Evolutionary conservation across 2,329 filamentous ascomycete species (phyloP), one percentile per base, ranked within the genome.

Genomic region (Pyrenophora teres): DNA sequence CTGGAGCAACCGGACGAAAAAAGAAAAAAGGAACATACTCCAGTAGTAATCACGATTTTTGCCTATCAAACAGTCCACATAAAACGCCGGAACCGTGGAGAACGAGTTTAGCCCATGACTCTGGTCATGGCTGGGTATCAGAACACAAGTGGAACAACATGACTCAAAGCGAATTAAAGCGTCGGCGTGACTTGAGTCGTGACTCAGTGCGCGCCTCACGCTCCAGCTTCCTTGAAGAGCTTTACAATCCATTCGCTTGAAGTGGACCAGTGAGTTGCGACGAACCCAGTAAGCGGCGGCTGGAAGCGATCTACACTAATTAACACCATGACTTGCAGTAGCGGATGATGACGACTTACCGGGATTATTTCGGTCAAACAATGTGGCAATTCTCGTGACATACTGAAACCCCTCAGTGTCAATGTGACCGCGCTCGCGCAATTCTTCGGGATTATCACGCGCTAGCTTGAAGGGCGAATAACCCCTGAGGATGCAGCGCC

Each of bases 401-500:
- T 72, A 73, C n/a, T 64, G 47, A 37, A 70, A 68, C 0, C 64
- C 66, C 49, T 65, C 58, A 13, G 56, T 37, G 41, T 74, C 70
- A 31, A 71, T 58, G 19, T 66, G 62, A 6, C 67, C 69, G 15
- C 62, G 61, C 40, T 61, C 60, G 19, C 61, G 61, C 33, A 74
- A 36, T 52, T 71, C 66, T 19, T 68, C 65, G 13, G 70, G 63
- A 23, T 73, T 72, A n/a, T 72, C 67, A 6, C 68, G 65, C 6
- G 68, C 70, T 23, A 71, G 31, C 35, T 67, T 68, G 59, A 73
- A 72, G 0, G 71, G 71, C 18, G 55, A 58, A 40, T 67, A 72
- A 10, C 60, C 66, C 2, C 69, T 65, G 6, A 73, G 53, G 4
- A 66, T 62, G 33, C 64, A 64, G 15, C 63, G 64, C 67, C 70